Evolutionary conservation across 179 eudicot genomes (phyloP).

Genomic region (Beta lomatogona): DNA sequence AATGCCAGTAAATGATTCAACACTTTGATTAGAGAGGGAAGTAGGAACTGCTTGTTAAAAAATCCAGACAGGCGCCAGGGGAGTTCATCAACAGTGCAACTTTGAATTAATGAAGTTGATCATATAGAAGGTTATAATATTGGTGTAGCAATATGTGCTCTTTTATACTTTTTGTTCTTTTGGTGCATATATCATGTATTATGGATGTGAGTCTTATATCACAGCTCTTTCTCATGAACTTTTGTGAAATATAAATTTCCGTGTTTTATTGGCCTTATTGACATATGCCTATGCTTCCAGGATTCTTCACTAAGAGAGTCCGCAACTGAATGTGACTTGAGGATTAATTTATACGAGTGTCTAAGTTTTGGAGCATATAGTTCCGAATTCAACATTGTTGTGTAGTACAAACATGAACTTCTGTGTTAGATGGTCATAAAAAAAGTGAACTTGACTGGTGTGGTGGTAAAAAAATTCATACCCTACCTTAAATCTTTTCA

Average conservation of each 20-base stretch:
- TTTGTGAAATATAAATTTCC: background rate
- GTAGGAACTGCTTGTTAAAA: conserved; percentile 16
- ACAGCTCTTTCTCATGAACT: background rate
- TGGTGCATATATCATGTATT: background rate
- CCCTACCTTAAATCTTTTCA: no score
- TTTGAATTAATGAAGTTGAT: background rate
- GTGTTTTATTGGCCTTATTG: background rate
- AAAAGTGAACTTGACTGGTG: no score
- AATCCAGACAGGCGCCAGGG: conserved; percentile 15
- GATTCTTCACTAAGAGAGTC: background rate
- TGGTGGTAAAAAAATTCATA: no score
- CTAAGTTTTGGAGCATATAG: background rate
- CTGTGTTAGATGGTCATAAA: background rate
- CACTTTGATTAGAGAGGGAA: background rate
- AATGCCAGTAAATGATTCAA: conserved; percentile 34
- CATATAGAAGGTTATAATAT: background rate
- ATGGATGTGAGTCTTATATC: background rate
- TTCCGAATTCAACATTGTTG: background rate
- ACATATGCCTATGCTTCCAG: background rate
- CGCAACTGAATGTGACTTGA: background rate
- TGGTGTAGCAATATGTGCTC: conserved; percentile 10
- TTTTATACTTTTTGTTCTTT: background rate
- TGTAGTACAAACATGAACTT: background rate
- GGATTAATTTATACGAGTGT: background rate
- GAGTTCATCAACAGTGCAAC: background rate